Evolutionary conservation across 192 early-diverging fungal genomes (phyloP), one percentile per base, ranked within the genome.

Genomic region (Backusella luteola): DNA sequence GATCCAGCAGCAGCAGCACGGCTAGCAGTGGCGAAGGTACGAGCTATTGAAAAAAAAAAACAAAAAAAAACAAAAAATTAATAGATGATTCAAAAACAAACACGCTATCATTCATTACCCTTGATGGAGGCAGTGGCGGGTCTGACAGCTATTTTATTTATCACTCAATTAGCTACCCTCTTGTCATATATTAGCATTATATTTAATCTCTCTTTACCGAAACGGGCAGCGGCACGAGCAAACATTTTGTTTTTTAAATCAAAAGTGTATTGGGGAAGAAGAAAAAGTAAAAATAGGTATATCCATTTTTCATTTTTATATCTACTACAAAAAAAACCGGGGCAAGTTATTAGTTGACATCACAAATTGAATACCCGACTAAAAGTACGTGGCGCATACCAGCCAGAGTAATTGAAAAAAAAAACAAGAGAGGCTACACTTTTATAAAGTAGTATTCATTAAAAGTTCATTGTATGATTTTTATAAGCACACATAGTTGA

Each of bases 1-100:
- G 56, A 73, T 46, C 76, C 75, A 52, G 56, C 71, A 34, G 80
- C 34, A 41, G 66, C 39, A 69, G 80, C 75, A 74, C 80, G 76
- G 23, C 66, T 39, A n/a, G 75, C 76, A 59, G 80, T 81, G 14
- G 80, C 70, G 49, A 81, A 81, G 42, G 76, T 71, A 74, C 80
- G 80, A 34, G 75, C 79, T 81, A 77, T 38, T 38, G 11, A n/a
- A 26, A 26, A 23, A n/a, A 26, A 26, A 59, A 19, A 29, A 1
- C 1, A 32, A 2, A 32, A 32, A 59, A 59, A n/a, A 12, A 21
- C 21, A 29, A 32, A 32, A 11, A 29, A 66, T 66, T 2, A 29
- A 77, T 49, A 53, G 0, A 53, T 26, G 38, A 39, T n/a, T 46
- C 12, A 29, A 29, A 34, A n/a, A 32, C 32, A 32, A 4, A 8